Percentiles rank a stretch among this genome's conserved stretches.
These are phyloP conservation scores for Daedaleopsis sinensis DNA, from an alignment of 768 basidiomycete species.

Conservation along the genomic window DNA sequence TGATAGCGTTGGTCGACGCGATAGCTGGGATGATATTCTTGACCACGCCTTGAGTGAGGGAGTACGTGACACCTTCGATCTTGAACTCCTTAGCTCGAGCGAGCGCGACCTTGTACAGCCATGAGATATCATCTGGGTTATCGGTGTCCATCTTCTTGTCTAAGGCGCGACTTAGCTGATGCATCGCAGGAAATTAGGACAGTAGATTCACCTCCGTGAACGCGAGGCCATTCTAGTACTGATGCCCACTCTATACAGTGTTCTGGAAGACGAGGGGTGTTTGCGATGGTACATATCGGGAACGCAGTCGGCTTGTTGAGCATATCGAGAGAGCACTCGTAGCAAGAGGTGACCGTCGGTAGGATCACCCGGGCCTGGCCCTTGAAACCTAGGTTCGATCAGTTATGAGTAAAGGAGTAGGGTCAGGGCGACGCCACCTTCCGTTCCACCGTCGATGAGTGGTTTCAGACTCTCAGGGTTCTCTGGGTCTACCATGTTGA, in stretches of 20 bases:
- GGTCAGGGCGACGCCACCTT: conserved; percentile 58
- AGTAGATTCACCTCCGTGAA: conserved; percentile 70
- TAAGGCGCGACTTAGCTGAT: conserved; percentile 32
- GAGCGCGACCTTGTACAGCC: conserved; percentile 83
- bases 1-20: conserved; percentile 97
- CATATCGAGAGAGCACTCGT: conserved; percentile 98
- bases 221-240: conserved; percentile 97
- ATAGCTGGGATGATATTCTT: conserved; percentile 99
- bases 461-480: conserved; percentile 94
- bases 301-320: conserved; percentile 96
- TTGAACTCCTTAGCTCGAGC: conserved; percentile 91
- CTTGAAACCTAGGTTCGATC: conserved; percentile 76
- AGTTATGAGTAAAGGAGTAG: background rate
- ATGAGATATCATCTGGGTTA: conserved; percentile 94
- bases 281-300: conserved; percentile 98
- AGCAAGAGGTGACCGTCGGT: conserved; percentile 93
- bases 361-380: conserved; percentile 97
- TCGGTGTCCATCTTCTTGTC: conserved; percentile 98
- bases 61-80: conserved; percentile 98
- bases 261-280: conserved; percentile 96
- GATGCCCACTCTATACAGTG: conserved; percentile 99
- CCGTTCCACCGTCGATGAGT: conserved; percentile 97
- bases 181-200: background rate
- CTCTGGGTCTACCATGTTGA: conserved; percentile 92
- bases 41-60: conserved; percentile 95